These are phyloP conservation scores for Lupinus albus DNA, from an alignment of 306 rosid genomes.

Conservation along the genomic window DNA sequence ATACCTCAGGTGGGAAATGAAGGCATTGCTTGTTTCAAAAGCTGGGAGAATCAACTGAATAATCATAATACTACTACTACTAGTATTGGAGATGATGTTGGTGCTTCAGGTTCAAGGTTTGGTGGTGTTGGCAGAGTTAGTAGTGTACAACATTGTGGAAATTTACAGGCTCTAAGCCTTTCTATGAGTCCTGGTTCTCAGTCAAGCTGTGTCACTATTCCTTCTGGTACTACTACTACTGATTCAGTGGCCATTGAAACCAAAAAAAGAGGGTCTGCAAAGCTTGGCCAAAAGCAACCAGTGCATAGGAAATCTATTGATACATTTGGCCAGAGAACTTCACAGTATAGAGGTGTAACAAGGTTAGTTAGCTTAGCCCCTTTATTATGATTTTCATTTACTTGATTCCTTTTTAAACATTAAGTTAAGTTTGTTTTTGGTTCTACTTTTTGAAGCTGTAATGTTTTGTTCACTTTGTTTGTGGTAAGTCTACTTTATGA, in stretches of 20 bases:
- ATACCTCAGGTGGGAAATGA: constrained; percentile 45
- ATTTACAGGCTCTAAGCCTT: constrained; percentile 63
- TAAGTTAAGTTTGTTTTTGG: no score
- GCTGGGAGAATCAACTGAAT: constrained; percentile 56
- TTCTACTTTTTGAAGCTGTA: no score
- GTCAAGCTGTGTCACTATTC: constrained; percentile 74
- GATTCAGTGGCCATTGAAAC: constrained; percentile 48
- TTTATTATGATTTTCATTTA: background rate
- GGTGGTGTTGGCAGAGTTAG: constrained; percentile 38
- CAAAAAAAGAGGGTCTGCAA: constrained; percentile 71
- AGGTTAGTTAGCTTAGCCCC: constrained; percentile 49
- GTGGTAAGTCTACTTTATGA: background rate
- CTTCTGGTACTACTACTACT: constrained; percentile 55
- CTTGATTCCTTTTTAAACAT: background rate
- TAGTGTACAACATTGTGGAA: constrained; percentile 44
- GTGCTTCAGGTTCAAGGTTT: constrained; percentile 52
- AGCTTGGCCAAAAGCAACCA: constrained; percentile 66
- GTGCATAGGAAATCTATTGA: constrained; percentile 87
- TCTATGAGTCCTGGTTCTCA: constrained; percentile 91
- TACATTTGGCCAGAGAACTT: constrained; percentile 94
- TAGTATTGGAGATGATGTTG: constrained; percentile 39
- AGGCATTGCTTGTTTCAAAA: constrained; percentile 43
- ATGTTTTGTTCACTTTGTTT: background rate
- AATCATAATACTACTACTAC: background rate
- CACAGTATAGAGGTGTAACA: constrained; percentile 92